These are phyloP conservation scores for Leishmania turanica DNA, from an alignment of 208 protist genomes.

Conservation along the genomic window DNA sequence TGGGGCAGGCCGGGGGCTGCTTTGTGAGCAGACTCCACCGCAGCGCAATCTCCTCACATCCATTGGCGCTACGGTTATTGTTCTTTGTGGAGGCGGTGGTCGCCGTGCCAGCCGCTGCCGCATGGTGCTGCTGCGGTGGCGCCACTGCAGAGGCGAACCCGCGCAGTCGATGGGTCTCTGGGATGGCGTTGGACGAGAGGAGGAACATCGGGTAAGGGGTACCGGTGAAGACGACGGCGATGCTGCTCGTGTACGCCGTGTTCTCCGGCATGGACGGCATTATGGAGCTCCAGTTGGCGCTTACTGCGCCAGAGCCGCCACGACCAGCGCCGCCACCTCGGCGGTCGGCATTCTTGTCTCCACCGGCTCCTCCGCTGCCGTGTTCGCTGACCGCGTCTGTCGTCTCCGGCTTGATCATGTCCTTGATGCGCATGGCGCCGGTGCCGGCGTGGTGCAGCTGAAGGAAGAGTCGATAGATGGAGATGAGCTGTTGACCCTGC, in stretches of 20 bases:
- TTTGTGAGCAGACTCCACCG: conserved; percentile 30
- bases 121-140: background rate
- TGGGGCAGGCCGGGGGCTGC: background rate
- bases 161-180: conserved; percentile 29
- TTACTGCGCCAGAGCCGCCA: background rate
- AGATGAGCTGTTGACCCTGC: conserved; percentile 56
- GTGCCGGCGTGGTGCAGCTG: conserved; percentile 51
- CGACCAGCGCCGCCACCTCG: conserved; percentile 2
- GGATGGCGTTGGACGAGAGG: conserved; percentile 28
- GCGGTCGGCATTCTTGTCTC: background rate
- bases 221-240: conserved; percentile 18
- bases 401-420: conserved; percentile 25
- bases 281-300: conserved; percentile 8
- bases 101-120: background rate
- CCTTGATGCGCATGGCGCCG: conserved; percentile 16
- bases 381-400: background rate
- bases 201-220: conserved; percentile 34
- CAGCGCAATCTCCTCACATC: conserved; percentile 29
- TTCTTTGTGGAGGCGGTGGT: conserved; percentile 13
- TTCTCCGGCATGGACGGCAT: conserved; percentile 7
- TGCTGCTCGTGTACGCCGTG: conserved; percentile 22
- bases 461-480: conserved; percentile 67
- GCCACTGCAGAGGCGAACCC: conserved; percentile 15
- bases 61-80: conserved; percentile 36
- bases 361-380: background rate